Conservation (phyloP, 2,329 filamentous ascomycete species). For the Aureobasidium subglaciale region DNA sequence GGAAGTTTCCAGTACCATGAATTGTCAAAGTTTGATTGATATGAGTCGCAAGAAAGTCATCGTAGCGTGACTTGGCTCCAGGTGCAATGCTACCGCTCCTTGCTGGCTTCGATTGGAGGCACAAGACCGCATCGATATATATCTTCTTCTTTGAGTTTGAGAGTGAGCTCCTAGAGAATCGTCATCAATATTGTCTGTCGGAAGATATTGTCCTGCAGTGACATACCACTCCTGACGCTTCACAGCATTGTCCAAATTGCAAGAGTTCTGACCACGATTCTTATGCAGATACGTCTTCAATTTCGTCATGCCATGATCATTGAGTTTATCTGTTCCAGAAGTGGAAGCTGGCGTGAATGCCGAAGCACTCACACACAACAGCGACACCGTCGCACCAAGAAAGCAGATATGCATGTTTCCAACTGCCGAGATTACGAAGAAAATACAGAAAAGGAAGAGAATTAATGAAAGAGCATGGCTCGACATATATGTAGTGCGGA, state of each 20-base stretch:
- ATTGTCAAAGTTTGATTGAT: conserved; percentile 23
- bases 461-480: background rate
- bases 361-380: conserved; percentile 2
- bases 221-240: conserved; percentile 38
- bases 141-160: conserved; percentile 21
- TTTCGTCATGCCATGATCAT: conserved; percentile 20
- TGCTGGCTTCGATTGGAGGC: conserved; percentile 24
- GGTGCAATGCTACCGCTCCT: conserved; percentile 18
- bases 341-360: conserved; percentile 23
- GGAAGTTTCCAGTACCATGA: conserved; percentile 21
- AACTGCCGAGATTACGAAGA: background rate
- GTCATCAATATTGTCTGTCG: background rate
- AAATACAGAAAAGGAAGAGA: background rate
- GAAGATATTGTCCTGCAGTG: background rate
- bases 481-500: background rate
- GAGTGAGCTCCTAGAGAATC: conserved; percentile 19
- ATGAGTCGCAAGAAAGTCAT: conserved; percentile 26
- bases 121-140: conserved; percentile 27
- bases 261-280: background rate
- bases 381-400: background rate
- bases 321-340: conserved; percentile 22
- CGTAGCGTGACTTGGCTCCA: conserved; percentile 24
- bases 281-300: conserved; percentile 20
- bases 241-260: conserved; percentile 28
- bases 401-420: background rate